Percentiles rank a stretch among this genome's conserved stretches.
These are phyloP conservation scores for Ilyonectria mors-panacis DNA, from an alignment of 2,329 filamentous ascomycete species.

Conservation along the genomic window DNA sequence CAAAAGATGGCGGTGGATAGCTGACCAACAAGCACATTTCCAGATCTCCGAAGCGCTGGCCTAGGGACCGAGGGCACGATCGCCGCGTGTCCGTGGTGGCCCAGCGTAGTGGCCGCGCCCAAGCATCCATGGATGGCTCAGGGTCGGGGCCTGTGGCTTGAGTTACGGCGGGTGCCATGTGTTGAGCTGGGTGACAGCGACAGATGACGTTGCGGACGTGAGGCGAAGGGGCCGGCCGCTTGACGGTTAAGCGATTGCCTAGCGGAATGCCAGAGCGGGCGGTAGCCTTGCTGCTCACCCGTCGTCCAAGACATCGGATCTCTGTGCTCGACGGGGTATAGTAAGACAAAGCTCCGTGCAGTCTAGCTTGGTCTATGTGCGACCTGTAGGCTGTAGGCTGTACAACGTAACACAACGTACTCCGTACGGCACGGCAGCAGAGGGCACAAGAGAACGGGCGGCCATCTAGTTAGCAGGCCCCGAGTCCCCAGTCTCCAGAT, in stretches of 20 bases:
- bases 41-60: slow-evolving; percentile 29
- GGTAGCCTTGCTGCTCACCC: not conserved
- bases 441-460: not conserved
- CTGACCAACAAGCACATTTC: slow-evolving; percentile 25
- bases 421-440: not conserved
- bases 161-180: not conserved
- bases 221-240: not conserved
- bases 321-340: not conserved
- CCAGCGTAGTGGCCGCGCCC: not conserved
- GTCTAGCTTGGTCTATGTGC: not conserved
- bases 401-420: not conserved
- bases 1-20: not conserved
- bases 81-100: slow-evolving; percentile 29
- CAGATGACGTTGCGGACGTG: not conserved
- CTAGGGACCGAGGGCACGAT: slow-evolving; percentile 27
- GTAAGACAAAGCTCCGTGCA: not conserved
- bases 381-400: not conserved
- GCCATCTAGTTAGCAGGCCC: not conserved
- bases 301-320: not conserved
- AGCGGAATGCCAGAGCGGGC: not conserved
- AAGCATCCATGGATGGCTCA: not conserved
- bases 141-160: not conserved
- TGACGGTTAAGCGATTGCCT: not conserved
- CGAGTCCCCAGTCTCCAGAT: not conserved
- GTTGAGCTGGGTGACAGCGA: not conserved